Conservation (phyloP, 768 basidiomycete genomes). For the Lactarius pseudohatsudake region DNA sequence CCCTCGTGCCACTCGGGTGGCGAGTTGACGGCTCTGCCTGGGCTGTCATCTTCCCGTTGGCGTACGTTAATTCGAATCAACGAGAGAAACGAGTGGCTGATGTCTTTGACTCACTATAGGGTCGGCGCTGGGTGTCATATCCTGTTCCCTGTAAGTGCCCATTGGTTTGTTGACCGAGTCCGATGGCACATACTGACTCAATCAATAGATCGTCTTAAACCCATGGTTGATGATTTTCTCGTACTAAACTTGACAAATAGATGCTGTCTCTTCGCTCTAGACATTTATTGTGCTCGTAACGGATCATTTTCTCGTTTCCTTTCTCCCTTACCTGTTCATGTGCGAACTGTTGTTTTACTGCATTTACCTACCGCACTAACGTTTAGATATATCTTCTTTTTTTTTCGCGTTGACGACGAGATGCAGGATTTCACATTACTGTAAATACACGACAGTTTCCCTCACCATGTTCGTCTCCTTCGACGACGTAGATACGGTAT, state of each 20-base stretch:
- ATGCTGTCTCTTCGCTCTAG: not conserved
- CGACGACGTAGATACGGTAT: not conserved
- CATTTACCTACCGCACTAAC: not conserved
- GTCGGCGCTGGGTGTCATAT: slow-evolving; percentile 66
- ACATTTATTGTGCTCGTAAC: not conserved
- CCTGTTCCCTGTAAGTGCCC: slow-evolving; percentile 67
- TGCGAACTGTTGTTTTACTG: not conserved
- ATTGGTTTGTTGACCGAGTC: slow-evolving; percentile 4
- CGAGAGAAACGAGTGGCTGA: slow-evolving; percentile 4
- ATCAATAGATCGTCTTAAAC: slow-evolving; percentile 70
- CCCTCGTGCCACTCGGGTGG: slow-evolving; percentile 65
- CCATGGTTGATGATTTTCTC: slow-evolving; percentile 89
- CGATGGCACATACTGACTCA: slow-evolving; percentile 32
- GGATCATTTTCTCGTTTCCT: not conserved
- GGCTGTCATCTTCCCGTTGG: slow-evolving; percentile 77
- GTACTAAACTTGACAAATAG: slow-evolving; percentile 36
- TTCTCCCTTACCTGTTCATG: not conserved
- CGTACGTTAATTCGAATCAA: slow-evolving; percentile 42
- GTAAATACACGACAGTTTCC: not conserved
- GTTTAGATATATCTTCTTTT: slow-evolving; percentile 1
- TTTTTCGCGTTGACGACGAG: not conserved
- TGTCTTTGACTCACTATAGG: slow-evolving; percentile 34
- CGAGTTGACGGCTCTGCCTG: slow-evolving; percentile 58
- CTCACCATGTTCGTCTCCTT: not conserved
- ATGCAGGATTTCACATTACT: not conserved